phyloP scores from a whole-genome alignment of 306 rosid species.

The Vicia villosa region DNA sequence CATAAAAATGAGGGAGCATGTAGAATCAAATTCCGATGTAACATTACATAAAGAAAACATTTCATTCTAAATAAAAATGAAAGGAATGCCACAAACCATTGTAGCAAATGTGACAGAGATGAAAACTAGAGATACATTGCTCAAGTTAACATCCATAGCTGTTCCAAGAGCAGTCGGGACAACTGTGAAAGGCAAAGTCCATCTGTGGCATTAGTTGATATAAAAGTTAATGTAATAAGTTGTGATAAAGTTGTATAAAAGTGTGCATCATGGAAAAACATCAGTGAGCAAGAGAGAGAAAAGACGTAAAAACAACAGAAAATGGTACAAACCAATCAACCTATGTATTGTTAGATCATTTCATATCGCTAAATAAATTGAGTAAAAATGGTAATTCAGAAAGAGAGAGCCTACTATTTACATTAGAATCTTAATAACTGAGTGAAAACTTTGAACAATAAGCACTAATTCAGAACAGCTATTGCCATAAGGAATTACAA shows the following conservation, averaged over 20 bases:
- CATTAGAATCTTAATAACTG: neutral
- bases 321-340: conserved; percentile 13
- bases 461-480: conserved; percentile 22
- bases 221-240: conserved; percentile 72
- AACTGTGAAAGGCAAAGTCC: conserved; percentile 99
- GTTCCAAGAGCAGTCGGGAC: conserved; percentile 98
- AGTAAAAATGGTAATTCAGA: conserved; percentile 6
- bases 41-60: conserved; percentile 24
- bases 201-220: conserved; percentile 99
- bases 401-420: neutral
- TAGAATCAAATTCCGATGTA: neutral
- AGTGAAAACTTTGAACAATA: neutral
- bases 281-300: neutral
- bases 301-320: conserved; percentile 24
- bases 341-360: conserved; percentile 14
- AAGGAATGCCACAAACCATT: conserved; percentile 71
- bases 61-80: conserved; percentile 27
- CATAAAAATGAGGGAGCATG: conserved; percentile 6
- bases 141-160: conserved; percentile 91
- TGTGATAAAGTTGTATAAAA: conserved; percentile 34
- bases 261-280: conserved; percentile 31
- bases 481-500: conserved; percentile 18
- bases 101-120: conserved; percentile 98
- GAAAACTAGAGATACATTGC: conserved; percentile 95
- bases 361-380: neutral